These are phyloP conservation scores for Styphnolobium japonicum DNA, from an alignment of 306 rosid species.

Conservation along the genomic window DNA sequence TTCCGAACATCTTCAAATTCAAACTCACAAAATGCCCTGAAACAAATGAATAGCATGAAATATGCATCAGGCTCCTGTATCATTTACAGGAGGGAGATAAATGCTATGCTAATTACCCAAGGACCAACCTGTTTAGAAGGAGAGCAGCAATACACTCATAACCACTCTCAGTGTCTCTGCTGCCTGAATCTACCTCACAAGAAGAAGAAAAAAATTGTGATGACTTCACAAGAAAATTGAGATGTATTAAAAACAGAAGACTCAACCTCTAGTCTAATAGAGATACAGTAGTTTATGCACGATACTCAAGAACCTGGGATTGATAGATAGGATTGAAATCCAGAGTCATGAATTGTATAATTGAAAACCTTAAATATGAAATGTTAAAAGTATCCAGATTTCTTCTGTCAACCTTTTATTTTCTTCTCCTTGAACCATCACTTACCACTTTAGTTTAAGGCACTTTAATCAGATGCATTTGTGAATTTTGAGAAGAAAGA, in stretches of 20 bases:
- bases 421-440: neutral
- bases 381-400: neutral
- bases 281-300: neutral
- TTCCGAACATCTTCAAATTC: slow-evolving; percentile 87
- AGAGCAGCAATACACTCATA: slow-evolving; percentile 52
- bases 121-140: slow-evolving; percentile 61
- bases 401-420: neutral
- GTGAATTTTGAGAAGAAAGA: neutral
- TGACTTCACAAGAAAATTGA: slow-evolving; percentile 15
- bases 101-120: neutral
- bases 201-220: slow-evolving; percentile 12
- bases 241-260: neutral
- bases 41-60: neutral
- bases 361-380: neutral
- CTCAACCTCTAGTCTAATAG: neutral
- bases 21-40: slow-evolving; percentile 70
- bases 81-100: slow-evolving; percentile 11
- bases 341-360: slow-evolving; percentile 12
- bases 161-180: slow-evolving; percentile 36
- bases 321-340: slow-evolving; percentile 6
- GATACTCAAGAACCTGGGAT: neutral
- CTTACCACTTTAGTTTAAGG: neutral
- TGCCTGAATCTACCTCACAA: slow-evolving; percentile 33
- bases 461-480: neutral
- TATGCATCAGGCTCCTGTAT: slow-evolving; percentile 22